Percentiles rank a stretch among this genome's conserved stretches.
Conservation (phyloP, 2,329 filamentous ascomycete genomes). For the Phaeosphaeria sp. region DNA sequence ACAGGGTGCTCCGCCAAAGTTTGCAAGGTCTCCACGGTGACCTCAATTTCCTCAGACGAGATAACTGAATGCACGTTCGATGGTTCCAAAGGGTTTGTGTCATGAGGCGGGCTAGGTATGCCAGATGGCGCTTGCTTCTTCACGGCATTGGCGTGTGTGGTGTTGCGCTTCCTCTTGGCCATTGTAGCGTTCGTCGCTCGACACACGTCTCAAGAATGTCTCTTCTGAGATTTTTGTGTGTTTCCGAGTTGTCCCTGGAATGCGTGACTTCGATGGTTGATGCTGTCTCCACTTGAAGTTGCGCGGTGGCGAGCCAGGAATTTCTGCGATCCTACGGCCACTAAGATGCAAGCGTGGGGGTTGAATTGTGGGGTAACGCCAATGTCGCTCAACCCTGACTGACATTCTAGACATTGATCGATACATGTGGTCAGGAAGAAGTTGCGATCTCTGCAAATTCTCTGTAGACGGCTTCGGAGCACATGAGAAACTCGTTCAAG, state of each 20-base stretch:
- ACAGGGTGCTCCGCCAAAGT: slow-evolving; percentile 65
- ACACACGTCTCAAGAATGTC: not conserved
- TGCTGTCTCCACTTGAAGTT: not conserved
- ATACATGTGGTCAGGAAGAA: too few species aligned
- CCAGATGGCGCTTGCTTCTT: slow-evolving; percentile 30
- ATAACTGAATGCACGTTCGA: slow-evolving; percentile 62
- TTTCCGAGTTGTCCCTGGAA: not conserved
- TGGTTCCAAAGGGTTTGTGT: slow-evolving; percentile 47
- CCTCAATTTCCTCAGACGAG: slow-evolving; percentile 71
- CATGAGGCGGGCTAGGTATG: slow-evolving; percentile 37
- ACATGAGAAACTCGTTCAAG: not conserved
- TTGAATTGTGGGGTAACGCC: not conserved
- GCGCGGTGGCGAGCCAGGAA: slow-evolving; percentile 1
- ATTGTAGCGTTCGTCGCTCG: slow-evolving; percentile 10
- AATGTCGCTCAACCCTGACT: not conserved
- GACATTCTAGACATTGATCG: too few species aligned
- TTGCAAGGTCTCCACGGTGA: slow-evolving; percentile 69
- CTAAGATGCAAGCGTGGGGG: not conserved
- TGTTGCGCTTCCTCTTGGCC: slow-evolving; percentile 40
- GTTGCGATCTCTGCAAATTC: too few species aligned
- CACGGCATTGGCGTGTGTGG: slow-evolving; percentile 22
- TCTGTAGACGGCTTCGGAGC: too few species aligned
- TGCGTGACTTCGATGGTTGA: not conserved
- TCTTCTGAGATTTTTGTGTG: not conserved
- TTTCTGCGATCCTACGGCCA: not conserved